Base-by-base conservation (phyloP, 352 stramenopile species). In the Thalassiosira hispida region DNA sequence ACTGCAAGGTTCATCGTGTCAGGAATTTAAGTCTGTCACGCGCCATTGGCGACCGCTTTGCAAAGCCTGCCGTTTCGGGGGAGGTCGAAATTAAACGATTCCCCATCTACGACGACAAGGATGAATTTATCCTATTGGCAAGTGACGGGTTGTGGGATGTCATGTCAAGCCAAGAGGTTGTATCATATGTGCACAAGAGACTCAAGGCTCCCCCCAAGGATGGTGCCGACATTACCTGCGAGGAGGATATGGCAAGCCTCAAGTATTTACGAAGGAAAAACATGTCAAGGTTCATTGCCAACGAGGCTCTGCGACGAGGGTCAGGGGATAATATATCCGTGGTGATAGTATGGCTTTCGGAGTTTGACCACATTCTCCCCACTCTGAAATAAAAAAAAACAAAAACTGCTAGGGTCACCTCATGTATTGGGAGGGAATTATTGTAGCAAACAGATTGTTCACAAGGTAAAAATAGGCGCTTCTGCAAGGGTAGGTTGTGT, bases 141-240 rank as follows among this genome's bases (percentile, higher is more conserved):
- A 90, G 95, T 66, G 95, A 98, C 70, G 95, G 95, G 23, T 92
- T 97, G 59, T 98, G 95, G 95, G 95, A 98, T 73, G 95, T 98
- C 56, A 96, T 98, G 94, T 94, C 79, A 52, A 97, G 96, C 71
- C 93, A 97, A 78, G 92, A 96, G 47, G 88, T 95, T 55, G 96
- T 94, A 61, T 90, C 90, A n/a, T 96, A 96, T 80, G 94, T 97
- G 44, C 93, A 84, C 75, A 87, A 87, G 59, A 83, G 75, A 62
- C 42, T 87, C 1, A 68, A 77, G 67, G 68, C 95, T 65, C 52
- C 81, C 11, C 71, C 81, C 0, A 84, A 82, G 65, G 75, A 79
- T 56, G 73, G 71, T 2, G 75, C 70, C 9, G 59, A 66, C 12
- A 69, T 79, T 16, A 79, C 61, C 11, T 71, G 42, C 12, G 72